Evolutionary conservation across 2,329 filamentous ascomycete species (phyloP).

Genomic region (Colletotrichum tamarilloi): DNA sequence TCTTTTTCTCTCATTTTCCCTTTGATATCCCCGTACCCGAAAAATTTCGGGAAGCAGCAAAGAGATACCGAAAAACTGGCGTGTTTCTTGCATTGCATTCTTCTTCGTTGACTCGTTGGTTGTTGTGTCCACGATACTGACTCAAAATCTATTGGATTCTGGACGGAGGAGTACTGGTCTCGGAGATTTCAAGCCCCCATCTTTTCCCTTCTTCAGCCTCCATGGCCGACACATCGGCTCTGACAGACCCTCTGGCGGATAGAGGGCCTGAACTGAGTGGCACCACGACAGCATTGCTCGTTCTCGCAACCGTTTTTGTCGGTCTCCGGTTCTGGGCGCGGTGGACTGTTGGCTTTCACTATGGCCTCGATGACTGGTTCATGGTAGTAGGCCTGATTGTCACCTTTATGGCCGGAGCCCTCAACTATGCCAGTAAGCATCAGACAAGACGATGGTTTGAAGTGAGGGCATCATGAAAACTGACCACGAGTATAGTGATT

Average conservation of each 20-base stretch:
- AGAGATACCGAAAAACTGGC: neutral
- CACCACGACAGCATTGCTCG: conserved; percentile 25
- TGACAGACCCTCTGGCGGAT: conserved; percentile 24
- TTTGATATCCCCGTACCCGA: neutral
- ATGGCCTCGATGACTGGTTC: conserved; percentile 30
- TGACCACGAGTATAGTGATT: conserved; percentile 21
- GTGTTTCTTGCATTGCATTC: neutral
- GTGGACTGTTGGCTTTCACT: conserved; percentile 26
- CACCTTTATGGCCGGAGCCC: conserved; percentile 21
- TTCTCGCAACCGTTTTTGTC: conserved; percentile 27
- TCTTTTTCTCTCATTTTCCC: neutral
- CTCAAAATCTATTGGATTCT: conserved; percentile 4
- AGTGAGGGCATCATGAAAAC: neutral
- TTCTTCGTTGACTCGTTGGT: neutral
- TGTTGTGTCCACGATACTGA: neutral
- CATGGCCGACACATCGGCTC: conserved; percentile 19
- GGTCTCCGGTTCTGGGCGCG: conserved; percentile 27
- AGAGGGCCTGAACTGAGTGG: conserved; percentile 24
- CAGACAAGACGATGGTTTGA: neutral
- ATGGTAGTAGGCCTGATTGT: conserved; percentile 27
- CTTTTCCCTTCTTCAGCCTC: conserved; percentile 1
- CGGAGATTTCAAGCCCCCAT: neutral
- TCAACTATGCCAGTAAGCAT: conserved; percentile 32
- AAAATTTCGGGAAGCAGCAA: neutral
- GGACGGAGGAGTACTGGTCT: neutral